Evolutionary conservation across 2,329 filamentous ascomycete species (phyloP), one percentile per base, ranked within the genome.

Genomic region (Fusarium sp.): DNA sequence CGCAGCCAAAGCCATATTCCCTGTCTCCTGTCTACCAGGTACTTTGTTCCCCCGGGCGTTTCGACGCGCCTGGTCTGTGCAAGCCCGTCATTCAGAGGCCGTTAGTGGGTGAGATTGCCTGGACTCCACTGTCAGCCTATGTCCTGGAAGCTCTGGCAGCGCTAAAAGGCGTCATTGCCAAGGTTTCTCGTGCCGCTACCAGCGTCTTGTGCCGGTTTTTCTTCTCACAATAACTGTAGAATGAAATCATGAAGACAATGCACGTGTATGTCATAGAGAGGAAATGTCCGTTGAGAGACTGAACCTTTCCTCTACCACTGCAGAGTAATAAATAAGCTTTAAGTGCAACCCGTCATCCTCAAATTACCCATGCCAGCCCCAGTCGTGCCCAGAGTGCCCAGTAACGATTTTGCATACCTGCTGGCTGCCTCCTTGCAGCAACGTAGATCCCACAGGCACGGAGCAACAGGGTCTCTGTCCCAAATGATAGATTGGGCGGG

Each of bases 81-180:
- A 42, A 34, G 47, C 54, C 24, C 53, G 53, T 70, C 68, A 68
- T 64, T 63, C 68, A 68, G 43, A 64, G 57, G 56, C 54, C 38
- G 59, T 68, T 67, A 63, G 60, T 44, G 49, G 59, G 49, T 59
- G 54, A 65, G 57, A 71, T 56, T 63, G 30, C 47, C 45, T 55
- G 24, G 16, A 34, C 44, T 61, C 45, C 34, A 38, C 34, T 38
- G 34, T 38, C 34, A 38, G 34, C 34, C 34, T 38, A 11, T 53
- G 32, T 53, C n/a, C 24, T 53, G 34, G 38, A 16, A 59, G 53
- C 69, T 67, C 60, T 61, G 51, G 40, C 68, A 71, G 70, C 68
- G 63, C 68, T 60, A 70, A 68, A 46, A 34, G 47, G 64, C 67
- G 58, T 70, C 68, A 71, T 64, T 56, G 60, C 45, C 68, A 64